These are phyloP conservation scores for Eucalyptus sp. DNA, from an alignment of 345 rosid genomes.

Conservation along the genomic window DNA sequence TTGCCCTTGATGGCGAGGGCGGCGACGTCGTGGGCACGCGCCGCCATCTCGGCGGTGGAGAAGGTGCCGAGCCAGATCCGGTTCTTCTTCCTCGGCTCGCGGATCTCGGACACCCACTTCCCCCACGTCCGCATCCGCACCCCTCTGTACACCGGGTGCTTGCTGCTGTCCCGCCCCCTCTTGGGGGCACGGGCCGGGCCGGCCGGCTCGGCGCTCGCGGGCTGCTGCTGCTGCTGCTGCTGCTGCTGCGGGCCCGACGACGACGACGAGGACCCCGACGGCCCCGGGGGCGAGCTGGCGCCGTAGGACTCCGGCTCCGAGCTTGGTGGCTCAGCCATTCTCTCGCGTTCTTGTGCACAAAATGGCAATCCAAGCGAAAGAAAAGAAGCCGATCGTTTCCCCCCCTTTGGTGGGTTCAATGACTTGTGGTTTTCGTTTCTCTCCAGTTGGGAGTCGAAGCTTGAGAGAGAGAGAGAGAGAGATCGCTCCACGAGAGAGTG, in stretches of 20 bases:
- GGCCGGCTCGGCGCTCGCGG: background rate
- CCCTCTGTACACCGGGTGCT: constrained; percentile 63
- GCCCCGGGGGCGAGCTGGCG: background rate
- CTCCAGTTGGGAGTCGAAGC: background rate
- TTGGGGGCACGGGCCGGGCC: background rate
- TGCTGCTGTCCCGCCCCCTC: constrained; percentile 7
- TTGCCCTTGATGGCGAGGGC: constrained; percentile 75
- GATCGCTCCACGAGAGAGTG: background rate
- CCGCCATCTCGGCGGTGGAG: constrained; percentile 88
- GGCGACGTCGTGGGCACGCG: constrained; percentile 99
- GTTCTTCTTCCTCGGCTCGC: constrained; percentile 87
- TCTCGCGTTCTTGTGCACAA: background rate
- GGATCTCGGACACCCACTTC: constrained; percentile 98
- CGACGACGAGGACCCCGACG: background rate
- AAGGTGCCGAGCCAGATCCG: constrained; percentile 98
- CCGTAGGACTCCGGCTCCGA: background rate
- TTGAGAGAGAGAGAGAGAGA: background rate
- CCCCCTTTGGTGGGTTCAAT: background rate
- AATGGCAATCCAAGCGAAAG: background rate
- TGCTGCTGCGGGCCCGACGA: background rate
- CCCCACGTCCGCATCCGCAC: constrained; percentile 96
- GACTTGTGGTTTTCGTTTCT: background rate
- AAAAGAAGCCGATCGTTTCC: background rate
- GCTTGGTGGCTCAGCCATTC: background rate
- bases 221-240: background rate